Base-by-base conservation (phyloP, 2,329 filamentous ascomycete species). In the Diaporthe citrichinensis region DNA sequence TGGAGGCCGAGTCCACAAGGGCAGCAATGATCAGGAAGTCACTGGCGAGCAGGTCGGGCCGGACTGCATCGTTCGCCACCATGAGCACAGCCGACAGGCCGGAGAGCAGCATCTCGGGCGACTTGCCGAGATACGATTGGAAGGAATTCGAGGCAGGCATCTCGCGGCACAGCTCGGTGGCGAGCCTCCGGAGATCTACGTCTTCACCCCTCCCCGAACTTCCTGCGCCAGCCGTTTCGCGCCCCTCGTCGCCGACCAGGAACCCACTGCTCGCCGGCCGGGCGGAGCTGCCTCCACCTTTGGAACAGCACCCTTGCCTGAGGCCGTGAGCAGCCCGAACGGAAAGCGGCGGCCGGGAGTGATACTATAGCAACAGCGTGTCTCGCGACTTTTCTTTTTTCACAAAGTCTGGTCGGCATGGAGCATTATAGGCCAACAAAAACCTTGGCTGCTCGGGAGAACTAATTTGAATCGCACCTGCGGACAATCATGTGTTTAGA, bases 11-110 rank as follows among this genome's bases (percentile, higher is more conserved):
- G 75, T 74, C 80, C 36, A 82, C 86, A 75, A 81, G 86, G 17
- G 78, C 79, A 41, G 81, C 80, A 61, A 86, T 87, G 78, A 87
- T 88, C 74, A 83, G 84, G 71, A 88, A 88, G 78, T 87, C 86
- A 3, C 79, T 88, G 1, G 80, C 81, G 41, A 80, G 76, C 36
- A 79, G 82, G 62, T 82, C 80, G 39, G 73, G 73, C 41, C 46
- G 65, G 31, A 73, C 72, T 15, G 74, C 55, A 61, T 77, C 72
- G 17, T 58, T 71, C 58, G 53, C 72, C 39, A 74, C 51, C 31
- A 57, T 34, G 36, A 75, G 72, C 67, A 34, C 23, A n/a, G 41
- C 17, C 10, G 73, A 75, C 23, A 73, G 55, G 49, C n/a, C 51
- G n/a, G 68, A 78, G 10, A 36, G 77, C 4, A 76, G 73, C 23